Conservation (phyloP, 345 rosid species). For the Eucalyptus pauciflora region DNA sequence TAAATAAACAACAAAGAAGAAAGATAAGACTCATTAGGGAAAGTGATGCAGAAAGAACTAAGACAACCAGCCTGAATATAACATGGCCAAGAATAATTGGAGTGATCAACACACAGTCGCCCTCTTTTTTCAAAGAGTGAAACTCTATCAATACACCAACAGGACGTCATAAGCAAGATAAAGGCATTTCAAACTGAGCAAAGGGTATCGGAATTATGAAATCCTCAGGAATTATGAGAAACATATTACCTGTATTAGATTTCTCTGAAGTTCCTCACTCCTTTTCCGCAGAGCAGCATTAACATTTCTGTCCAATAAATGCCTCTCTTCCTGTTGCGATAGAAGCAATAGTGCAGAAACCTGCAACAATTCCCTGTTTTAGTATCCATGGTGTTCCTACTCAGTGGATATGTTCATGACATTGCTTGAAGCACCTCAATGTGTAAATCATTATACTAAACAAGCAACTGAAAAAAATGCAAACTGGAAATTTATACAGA, state of each 20-base stretch:
- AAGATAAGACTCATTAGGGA: background rate
- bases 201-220: background rate
- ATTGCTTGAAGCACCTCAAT: background rate
- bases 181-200: background rate
- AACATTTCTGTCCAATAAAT: slow-evolving; percentile 81
- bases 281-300: slow-evolving; percentile 74
- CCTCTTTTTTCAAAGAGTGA: background rate
- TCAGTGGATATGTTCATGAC: background rate
- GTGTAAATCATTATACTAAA: background rate
- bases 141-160: background rate
- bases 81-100: background rate
- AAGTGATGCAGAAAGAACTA: background rate
- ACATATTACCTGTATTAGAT: slow-evolving; percentile 58
- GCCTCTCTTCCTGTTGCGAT: slow-evolving; percentile 96
- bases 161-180: background rate
- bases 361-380: slow-evolving; percentile 22
- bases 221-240: background rate
- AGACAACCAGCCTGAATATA: background rate
- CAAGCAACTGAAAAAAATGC: background rate
- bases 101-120: background rate
- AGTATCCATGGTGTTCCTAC: background rate
- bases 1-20: background rate
- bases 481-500: background rate
- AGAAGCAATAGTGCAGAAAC: slow-evolving; percentile 72
- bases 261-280: slow-evolving; percentile 87